Evolutionary conservation across 2,329 filamentous ascomycete genomes (phyloP).

Genomic region (Aspergillus sp.): DNA sequence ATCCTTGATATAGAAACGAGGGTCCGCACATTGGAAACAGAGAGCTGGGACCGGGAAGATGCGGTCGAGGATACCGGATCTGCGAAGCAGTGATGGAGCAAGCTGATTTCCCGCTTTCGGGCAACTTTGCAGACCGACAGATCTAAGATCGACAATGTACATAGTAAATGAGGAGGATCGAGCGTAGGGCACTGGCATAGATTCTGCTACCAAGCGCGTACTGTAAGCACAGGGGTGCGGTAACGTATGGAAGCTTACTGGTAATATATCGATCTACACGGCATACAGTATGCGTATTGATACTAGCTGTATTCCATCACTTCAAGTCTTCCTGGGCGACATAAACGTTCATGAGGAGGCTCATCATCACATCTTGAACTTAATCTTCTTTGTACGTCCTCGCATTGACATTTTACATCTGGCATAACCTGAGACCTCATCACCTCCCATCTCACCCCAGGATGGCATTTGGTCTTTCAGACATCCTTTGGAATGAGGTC

Average conservation of each 20-base stretch:
- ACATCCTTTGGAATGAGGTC: too few species aligned
- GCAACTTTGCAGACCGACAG: not conserved
- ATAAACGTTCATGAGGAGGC: too few species aligned
- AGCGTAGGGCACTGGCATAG: not conserved
- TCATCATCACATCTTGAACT: too few species aligned
- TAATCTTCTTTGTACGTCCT: too few species aligned
- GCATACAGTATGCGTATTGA: not conserved
- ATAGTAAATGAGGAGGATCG: not conserved
- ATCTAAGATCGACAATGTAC: not conserved
- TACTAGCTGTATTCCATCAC: not conserved
- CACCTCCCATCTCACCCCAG: too few species aligned
- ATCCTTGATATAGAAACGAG: conserved; percentile 60
- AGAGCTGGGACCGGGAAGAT: conserved; percentile 71
- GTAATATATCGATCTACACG: not conserved
- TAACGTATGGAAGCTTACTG: not conserved
- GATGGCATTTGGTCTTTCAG: too few species aligned
- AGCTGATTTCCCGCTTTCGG: not conserved
- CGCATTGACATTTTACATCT: too few species aligned
- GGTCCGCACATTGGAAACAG: conserved; percentile 66
- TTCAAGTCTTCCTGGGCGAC: conserved; percentile 1
- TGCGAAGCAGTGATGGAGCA: conserved; percentile 27
- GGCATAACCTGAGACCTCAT: too few species aligned
- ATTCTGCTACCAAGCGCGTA: not conserved
- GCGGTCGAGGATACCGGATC: conserved; percentile 70
- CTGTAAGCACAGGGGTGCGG: not conserved